Conservation (phyloP, 305 asterid species). For the Coffea humblotiana region DNA sequence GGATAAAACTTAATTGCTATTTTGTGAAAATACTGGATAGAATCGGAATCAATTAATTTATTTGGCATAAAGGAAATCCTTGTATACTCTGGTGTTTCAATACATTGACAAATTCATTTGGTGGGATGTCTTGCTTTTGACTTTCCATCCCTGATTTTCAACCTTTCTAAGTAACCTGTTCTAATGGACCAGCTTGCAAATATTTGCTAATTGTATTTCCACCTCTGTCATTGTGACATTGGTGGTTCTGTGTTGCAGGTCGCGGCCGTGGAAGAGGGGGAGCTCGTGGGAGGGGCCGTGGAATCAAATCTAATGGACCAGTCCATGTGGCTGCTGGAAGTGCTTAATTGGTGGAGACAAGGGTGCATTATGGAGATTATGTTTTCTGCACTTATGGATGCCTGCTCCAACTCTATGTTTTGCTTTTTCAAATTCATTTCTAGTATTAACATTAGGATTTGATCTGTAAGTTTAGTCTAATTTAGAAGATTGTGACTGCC, state of each 20-base stretch:
- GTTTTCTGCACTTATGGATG: conserved; percentile 34
- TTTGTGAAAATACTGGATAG: neutral
- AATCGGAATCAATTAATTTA: neutral
- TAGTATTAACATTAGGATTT: conserved; percentile 46
- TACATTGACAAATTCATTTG: neutral
- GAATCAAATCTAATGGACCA: conserved; percentile 66
- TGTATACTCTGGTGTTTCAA: neutral
- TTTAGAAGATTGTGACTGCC: conserved; percentile 38
- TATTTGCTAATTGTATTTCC: neutral
- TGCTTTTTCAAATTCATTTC: conserved; percentile 27
- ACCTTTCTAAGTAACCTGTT: neutral
- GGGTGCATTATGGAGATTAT: conserved; percentile 30
- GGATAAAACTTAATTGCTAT: neutral
- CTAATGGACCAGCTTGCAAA: neutral
- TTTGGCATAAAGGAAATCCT: neutral
- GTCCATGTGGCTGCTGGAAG: conserved; percentile 49
- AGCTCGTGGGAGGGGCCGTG: conserved; percentile 78
- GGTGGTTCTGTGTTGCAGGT: conserved; percentile 39
- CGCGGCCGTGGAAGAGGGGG: conserved; percentile 90
- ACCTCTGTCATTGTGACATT: neutral
- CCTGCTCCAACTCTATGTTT: conserved; percentile 29
- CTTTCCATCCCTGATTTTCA: neutral
- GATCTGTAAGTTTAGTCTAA: conserved; percentile 52
- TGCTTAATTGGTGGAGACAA: conserved; percentile 34
- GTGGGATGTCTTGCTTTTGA: neutral